Evolutionary conservation across 2,329 filamentous ascomycete species (phyloP).

Genomic region (Ascochyta lentis): DNA sequence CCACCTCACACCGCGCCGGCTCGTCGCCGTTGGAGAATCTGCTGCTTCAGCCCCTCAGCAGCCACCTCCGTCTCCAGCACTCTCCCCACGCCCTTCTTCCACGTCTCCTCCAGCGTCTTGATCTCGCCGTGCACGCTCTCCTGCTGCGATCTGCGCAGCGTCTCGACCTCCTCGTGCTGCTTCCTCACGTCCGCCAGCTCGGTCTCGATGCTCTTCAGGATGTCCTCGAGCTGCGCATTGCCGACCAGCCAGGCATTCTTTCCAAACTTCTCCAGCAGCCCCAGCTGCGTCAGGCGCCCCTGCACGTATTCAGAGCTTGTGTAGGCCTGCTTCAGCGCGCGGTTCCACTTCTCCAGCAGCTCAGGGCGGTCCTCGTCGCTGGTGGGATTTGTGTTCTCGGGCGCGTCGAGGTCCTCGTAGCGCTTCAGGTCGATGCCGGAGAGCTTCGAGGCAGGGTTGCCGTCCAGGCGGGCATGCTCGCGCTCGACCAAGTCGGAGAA

Average conservation of each 20-base stretch:
- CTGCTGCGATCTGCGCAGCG: constrained; percentile 72
- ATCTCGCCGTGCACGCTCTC: constrained; percentile 76
- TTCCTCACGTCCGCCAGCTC: constrained; percentile 73
- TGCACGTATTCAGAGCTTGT: constrained; percentile 65
- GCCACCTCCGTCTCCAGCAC: constrained; percentile 89
- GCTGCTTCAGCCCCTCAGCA: constrained; percentile 68
- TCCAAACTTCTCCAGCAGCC: constrained; percentile 79
- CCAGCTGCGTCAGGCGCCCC: constrained; percentile 66
- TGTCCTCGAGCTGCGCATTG: constrained; percentile 80
- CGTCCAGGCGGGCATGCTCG: constrained; percentile 72
- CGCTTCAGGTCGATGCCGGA: constrained; percentile 75
- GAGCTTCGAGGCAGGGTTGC: constrained; percentile 57
- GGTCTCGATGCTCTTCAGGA: constrained; percentile 72
- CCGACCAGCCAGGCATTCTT: constrained; percentile 91
- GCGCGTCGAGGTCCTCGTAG: constrained; percentile 78
- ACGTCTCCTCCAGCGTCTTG: constrained; percentile 74
- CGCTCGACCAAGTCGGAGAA: constrained; percentile 71
- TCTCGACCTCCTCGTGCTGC: constrained; percentile 76
- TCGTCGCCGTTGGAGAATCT: constrained; percentile 45
- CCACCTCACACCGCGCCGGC: constrained; percentile 37
- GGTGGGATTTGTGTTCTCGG: constrained; percentile 50
- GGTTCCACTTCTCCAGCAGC: constrained; percentile 56
- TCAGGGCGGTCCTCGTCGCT: constrained; percentile 47
- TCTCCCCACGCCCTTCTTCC: constrained; percentile 78
- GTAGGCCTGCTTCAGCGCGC: constrained; percentile 63